A percentile compares a stretch with the other conserved stretches of the same genome.
phyloP scores from a whole-genome alignment of 805 yeast genomes.

The Sungouiella blattae region DNA sequence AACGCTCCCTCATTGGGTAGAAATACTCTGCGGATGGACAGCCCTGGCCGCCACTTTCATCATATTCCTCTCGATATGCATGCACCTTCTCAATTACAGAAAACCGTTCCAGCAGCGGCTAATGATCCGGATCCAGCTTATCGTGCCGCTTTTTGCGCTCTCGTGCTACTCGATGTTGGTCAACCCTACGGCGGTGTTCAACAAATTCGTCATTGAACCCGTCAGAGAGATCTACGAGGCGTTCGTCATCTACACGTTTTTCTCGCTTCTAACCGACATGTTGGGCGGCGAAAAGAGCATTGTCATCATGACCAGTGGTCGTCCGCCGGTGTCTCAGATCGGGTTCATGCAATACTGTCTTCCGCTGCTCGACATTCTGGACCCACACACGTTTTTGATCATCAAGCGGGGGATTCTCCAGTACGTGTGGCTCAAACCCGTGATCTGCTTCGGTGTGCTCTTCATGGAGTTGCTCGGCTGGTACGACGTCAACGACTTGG shows the following conservation, averaged over 20 bases:
- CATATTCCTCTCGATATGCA: slow-evolving; percentile 21
- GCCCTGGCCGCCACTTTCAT: slow-evolving; percentile 20
- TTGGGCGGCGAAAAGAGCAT: slow-evolving; percentile 92
- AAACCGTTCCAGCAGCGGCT: slow-evolving; percentile 86
- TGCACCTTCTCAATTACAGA: slow-evolving; percentile 62
- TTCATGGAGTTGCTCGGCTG: slow-evolving; percentile 45
- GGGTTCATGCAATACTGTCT: slow-evolving; percentile 50
- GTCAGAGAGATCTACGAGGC: slow-evolving; percentile 91
- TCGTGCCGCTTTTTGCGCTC: slow-evolving; percentile 77
- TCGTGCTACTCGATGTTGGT: slow-evolving; percentile 61
- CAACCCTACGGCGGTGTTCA: slow-evolving; percentile 38
- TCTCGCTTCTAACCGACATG: slow-evolving; percentile 73
- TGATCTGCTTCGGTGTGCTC: slow-evolving; percentile 58
- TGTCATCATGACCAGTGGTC: slow-evolving; percentile 64
- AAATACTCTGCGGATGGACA: slow-evolving; percentile 17
- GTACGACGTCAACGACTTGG: slow-evolving; percentile 50
- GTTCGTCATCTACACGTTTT: slow-evolving; percentile 90
- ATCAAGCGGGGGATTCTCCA: slow-evolving; percentile 87
- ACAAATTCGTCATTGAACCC: slow-evolving; percentile 58
- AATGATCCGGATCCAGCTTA: slow-evolving; percentile 73
- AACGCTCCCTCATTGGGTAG: slow-evolving; percentile 20
- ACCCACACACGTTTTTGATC: slow-evolving; percentile 71
- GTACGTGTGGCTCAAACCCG: slow-evolving; percentile 92
- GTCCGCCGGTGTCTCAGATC: slow-evolving; percentile 67
- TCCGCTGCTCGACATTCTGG: slow-evolving; percentile 72